Evolutionary conservation across 2,329 filamentous ascomycete species (phyloP), one percentile per base, ranked within the genome.

Genomic region (Fusarium paranaense): DNA sequence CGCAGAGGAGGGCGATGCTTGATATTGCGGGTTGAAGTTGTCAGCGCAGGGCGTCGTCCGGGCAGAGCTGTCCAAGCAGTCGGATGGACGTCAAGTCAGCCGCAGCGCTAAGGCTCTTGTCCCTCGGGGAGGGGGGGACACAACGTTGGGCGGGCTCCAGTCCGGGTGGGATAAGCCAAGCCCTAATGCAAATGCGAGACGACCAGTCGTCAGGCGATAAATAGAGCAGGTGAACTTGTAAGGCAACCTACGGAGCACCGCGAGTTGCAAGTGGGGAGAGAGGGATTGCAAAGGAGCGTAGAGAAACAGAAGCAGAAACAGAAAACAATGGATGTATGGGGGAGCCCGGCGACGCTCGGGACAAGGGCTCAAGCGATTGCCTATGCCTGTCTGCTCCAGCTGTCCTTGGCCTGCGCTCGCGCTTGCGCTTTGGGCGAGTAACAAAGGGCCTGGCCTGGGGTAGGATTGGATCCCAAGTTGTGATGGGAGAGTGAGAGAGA

Each of bases 181-280:
- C 76, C 77, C 77, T 79, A 79, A 78, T 75, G 71, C 73, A 76
- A 71, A 78, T 75, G 76, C 77, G 67, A 79, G 77, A 79, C 77
- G 77, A 79, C 77, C 77, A 78, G 77, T 78, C 77, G 77, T 77
- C 77, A 69, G 75, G 77, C 75, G 71, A 75, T 65, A 10, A 50
- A 50, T 50, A 74, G 63, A 76, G 76, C 69, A 75, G 45, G 52
- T 57, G 54, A 71, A 54, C 63, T 74, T 70, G 71, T 62, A 62
- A 68, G 64, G 65, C 54, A 57, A 59, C 64, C 27, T 30, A 32
- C 18, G 65, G 59, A 47, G 68, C 45, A 58, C 66, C 47, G 57
- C 40, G 62, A 58, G 61, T 64, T 65, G 64, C 70, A 75, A 74
- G 66, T 50, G 70, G 69, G 62, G 65, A 69, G 61, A 71, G 72